A percentile compares a stretch with the other conserved stretches of the same genome.
Evolutionary conservation across 2,329 filamentous ascomycete species (phyloP).

Genomic region (Claviceps sorghi): DNA sequence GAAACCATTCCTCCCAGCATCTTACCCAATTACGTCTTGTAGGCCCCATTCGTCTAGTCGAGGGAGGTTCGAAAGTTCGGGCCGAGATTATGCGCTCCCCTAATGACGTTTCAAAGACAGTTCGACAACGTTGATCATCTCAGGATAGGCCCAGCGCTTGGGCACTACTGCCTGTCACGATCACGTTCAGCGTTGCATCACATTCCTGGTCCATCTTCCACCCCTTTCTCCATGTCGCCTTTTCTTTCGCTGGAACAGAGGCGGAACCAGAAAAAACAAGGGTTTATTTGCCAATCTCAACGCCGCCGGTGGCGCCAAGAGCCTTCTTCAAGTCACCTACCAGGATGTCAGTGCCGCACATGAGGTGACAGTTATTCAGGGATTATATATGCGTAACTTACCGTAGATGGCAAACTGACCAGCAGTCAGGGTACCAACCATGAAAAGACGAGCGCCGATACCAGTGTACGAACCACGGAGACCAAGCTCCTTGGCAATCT

Average conservation of each 20-base stretch:
- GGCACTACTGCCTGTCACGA: conserved; percentile 2
- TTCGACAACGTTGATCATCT: not conserved
- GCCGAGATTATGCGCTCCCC: conserved; percentile 1
- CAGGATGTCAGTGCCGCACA: not conserved
- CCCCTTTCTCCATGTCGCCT: not conserved
- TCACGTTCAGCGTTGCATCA: not conserved
- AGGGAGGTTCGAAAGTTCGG: not conserved
- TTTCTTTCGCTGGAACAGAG: not conserved
- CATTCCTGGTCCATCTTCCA: not conserved
- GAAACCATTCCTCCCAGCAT: conserved; percentile 1
- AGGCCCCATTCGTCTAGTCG: not conserved
- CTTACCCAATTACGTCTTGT: not conserved
- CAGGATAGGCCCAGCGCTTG: conserved; percentile 9
- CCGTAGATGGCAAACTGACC: conserved; percentile 83
- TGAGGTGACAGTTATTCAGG: not conserved
- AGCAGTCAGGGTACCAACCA: conserved; percentile 58
- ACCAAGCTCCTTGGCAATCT: conserved; percentile 79
- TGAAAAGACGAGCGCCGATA: conserved; percentile 56
- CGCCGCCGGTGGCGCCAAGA: conserved; percentile 21
- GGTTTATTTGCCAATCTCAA: conserved; percentile 14
- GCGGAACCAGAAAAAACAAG: not conserved
- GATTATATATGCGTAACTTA: not conserved
- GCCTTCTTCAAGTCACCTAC: conserved; percentile 48
- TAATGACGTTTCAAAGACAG: not conserved
- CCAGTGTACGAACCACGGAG: conserved; percentile 63